These are phyloP conservation scores for Austroboletus festivus DNA, from an alignment of 768 basidiomycete species.

Conservation along the genomic window DNA sequence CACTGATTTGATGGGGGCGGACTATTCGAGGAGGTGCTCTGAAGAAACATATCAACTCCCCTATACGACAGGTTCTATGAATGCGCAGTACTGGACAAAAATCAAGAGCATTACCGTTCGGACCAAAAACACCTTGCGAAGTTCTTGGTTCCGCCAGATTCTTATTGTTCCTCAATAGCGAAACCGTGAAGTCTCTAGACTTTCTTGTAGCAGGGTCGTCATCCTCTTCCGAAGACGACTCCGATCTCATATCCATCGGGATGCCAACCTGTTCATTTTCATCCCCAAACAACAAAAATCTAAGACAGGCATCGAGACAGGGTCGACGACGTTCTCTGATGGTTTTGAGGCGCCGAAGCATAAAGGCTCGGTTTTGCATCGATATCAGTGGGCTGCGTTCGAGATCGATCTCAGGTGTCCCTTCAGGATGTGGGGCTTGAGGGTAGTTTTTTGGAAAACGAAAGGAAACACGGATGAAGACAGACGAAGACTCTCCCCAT, in stretches of 20 bases:
- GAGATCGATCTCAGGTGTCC: constrained; percentile 73
- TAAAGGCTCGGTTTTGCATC: constrained; percentile 69
- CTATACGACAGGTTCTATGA: constrained; percentile 37
- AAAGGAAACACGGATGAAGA: constrained; percentile 86
- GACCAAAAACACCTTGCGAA: constrained; percentile 86
- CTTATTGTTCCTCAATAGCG: constrained; percentile 61
- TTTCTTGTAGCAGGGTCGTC: constrained; percentile 41
- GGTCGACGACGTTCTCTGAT: constrained; percentile 74
- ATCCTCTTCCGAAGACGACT: constrained; percentile 68
- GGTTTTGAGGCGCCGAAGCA: constrained; percentile 70
- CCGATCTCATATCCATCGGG: constrained; percentile 45
- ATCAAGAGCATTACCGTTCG: constrained; percentile 58
- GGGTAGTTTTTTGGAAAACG: constrained; percentile 86
- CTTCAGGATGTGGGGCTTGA: constrained; percentile 53
- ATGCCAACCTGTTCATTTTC: constrained; percentile 50
- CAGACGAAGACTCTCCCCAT: constrained; percentile 83
- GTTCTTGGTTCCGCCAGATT: constrained; percentile 82
- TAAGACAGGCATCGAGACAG: constrained; percentile 79
- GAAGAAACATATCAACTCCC: constrained; percentile 86
- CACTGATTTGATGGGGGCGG: constrained; percentile 41
- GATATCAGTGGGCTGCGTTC: constrained; percentile 82
- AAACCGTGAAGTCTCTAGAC: constrained; percentile 49
- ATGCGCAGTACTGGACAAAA: background rate
- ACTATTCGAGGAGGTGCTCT: constrained; percentile 71
- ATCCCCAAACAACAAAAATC: constrained; percentile 72